phyloP scores from a whole-genome alignment of 1,284 basidiomycete species.

The Vanrija humicola region DNA sequence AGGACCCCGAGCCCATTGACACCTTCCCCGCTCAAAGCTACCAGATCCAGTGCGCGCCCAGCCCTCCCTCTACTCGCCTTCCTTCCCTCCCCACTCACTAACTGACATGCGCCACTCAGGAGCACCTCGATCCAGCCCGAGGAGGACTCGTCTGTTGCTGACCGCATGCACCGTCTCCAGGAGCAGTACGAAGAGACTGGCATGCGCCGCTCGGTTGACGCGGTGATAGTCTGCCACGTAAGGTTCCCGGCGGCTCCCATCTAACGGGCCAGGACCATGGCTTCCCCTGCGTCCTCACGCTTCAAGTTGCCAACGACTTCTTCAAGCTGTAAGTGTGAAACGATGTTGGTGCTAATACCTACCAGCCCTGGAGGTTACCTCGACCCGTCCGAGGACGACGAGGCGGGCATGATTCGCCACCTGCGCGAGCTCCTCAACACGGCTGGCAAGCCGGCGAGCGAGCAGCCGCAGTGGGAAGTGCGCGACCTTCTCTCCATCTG shows the following conservation, averaged over 20 bases:
- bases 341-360: slow-evolving; percentile 18
- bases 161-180: slow-evolving; percentile 79
- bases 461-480: slow-evolving; percentile 69
- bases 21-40: slow-evolving; percentile 15
- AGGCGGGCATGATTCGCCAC: slow-evolving; percentile 78
- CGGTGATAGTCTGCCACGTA: slow-evolving; percentile 87
- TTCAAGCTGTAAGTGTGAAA: slow-evolving; percentile 77
- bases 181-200: slow-evolving; percentile 96
- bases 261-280: slow-evolving; percentile 62
- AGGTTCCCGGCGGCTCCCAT: slow-evolving; percentile 19
- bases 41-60: slow-evolving; percentile 11
- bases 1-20: slow-evolving; percentile 1
- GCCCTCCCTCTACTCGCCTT: background rate
- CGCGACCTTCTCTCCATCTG: slow-evolving; percentile 91
- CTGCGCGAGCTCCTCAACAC: slow-evolving; percentile 79
- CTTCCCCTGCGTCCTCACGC: slow-evolving; percentile 91
- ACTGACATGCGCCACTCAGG: background rate
- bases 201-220: slow-evolving; percentile 90
- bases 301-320: slow-evolving; percentile 97
- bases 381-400: slow-evolving; percentile 89
- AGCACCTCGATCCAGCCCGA: slow-evolving; percentile 69
- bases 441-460: slow-evolving; percentile 56
- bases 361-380: slow-evolving; percentile 93
- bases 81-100: background rate
- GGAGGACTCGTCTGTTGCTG: slow-evolving; percentile 90